Evolutionary conservation across 441 rosid species (phyloP).

Genomic region (Rhodomyrtus psidioides): DNA sequence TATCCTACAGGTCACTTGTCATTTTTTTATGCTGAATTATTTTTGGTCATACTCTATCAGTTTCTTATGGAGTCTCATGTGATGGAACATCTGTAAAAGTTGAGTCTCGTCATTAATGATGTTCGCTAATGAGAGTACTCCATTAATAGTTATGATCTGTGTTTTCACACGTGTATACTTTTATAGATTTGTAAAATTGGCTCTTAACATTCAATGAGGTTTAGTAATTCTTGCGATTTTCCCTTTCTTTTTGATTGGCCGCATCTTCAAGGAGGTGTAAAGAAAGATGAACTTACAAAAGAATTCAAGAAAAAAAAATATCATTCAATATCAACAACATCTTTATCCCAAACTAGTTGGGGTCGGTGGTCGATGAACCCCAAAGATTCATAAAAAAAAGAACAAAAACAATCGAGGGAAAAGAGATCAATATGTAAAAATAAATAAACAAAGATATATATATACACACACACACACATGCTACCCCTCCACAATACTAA

Average conservation of each 20-base stretch:
- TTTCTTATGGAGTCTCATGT: neutral
- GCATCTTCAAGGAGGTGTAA: neutral
- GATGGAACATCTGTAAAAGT: neutral
- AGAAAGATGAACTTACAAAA: neutral
- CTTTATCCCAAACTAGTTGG: too few relatives aligned
- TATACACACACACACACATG: too few relatives aligned
- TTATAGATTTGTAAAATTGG: neutral
- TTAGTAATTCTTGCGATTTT: neutral
- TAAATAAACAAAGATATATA: too few relatives aligned
- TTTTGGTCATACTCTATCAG: neutral
- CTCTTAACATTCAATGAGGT: neutral
- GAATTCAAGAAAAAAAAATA: too few relatives aligned
- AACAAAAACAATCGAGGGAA: too few relatives aligned
- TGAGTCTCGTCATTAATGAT: neutral
- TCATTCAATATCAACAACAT: too few relatives aligned
- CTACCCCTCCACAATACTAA: too few relatives aligned
- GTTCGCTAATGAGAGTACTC: neutral
- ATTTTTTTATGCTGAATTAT: neutral
- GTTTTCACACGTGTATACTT: too few relatives aligned
- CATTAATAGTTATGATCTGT: neutral
- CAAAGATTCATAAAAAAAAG: too few relatives aligned
- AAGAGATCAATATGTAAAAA: too few relatives aligned
- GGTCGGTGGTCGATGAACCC: too few relatives aligned
- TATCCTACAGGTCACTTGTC: neutral
- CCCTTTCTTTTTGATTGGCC: neutral